Conservation (phyloP, 176 grass and related monocot genomes). For the Bothriochloa decipiens region DNA sequence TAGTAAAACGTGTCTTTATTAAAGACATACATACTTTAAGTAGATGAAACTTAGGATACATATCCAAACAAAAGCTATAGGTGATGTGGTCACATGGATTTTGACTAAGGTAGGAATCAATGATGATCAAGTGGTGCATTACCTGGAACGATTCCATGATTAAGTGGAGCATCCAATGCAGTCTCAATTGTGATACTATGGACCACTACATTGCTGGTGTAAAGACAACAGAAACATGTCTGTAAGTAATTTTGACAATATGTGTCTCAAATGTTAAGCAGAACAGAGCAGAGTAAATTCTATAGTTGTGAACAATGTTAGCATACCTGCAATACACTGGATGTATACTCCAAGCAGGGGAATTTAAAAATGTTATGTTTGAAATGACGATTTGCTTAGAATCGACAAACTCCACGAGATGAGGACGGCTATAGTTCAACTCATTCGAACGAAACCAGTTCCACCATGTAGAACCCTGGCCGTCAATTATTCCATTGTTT, state of each 20-base stretch:
- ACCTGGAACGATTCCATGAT: conserved; percentile 89
- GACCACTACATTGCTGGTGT: conserved; percentile 62
- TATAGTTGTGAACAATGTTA: neutral
- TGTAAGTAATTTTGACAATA: conserved; percentile 6
- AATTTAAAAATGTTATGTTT: conserved; percentile 75
- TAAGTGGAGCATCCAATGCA: conserved; percentile 68
- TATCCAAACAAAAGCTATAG: conserved; percentile 28
- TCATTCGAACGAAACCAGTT: conserved; percentile 66
- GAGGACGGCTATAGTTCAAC: conserved; percentile 85
- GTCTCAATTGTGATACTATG: conserved; percentile 61
- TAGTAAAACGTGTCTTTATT: conserved; percentile 3
- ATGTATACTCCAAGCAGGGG: conserved; percentile 88
- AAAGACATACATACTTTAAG: neutral
- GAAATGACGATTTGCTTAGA: conserved; percentile 72
- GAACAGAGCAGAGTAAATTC: neutral
- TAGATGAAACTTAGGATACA: conserved; percentile 17
- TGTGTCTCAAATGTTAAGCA: conserved; percentile 21
- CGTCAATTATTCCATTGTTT: conserved; percentile 68
- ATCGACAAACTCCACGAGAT: conserved; percentile 85
- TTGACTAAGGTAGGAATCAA: neutral
- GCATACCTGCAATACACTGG: conserved; percentile 76
- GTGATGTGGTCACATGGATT: neutral
- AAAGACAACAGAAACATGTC: conserved; percentile 20
- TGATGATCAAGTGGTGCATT: neutral
- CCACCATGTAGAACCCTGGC: conserved; percentile 90